Base-by-base conservation (phyloP, 805 yeast genomes). In the Sugiyamaella boreocaroliniensis region DNA sequence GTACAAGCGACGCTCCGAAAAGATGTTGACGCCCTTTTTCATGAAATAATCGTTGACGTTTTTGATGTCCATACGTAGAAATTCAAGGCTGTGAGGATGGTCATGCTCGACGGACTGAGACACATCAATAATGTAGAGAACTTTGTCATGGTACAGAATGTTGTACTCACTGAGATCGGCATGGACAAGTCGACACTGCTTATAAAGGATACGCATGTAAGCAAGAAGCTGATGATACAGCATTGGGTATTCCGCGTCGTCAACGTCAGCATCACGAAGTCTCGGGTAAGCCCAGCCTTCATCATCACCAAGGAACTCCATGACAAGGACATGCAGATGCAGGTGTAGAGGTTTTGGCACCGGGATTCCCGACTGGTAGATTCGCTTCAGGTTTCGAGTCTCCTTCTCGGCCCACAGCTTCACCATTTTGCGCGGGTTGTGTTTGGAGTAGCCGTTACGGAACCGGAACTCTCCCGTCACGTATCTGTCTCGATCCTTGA, bases 391-490 rank as follows among this genome's bases (percentile, higher is more conserved):
- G 66, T 93, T 93, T 52, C 99, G 73, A 60, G 90, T 92, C 71
- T 93, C 99, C 65, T 93, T 93, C 67, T 93, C 99, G 0, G 99
- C 98, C 99, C 99, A 93, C 20, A 90, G 78, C 68, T 88, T 89
- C 57, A 93, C 96, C 97, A 93, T 92, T 65, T 92, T 92, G 64
- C 99, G 77, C 9, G 98, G 98, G 64, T 93, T 93, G 59, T 89
- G 89, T 62, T 87, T 89, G 53, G 77, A 79, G 41, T 82, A 80
- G 61, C 92, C 88, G 64, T 87, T 86, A 64, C 97, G 74, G 71
- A 93, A 93, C 52, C 99, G 74, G 69, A 81, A 92, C 71, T 93
- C 99, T 40, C 99, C 99, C 65, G 86, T 90, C 15, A 93, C 98
- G 64, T 93, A 93, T 61, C 97, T 72, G 64, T 95, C 98, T 52